Evolutionary conservation across 768 basidiomycete species (phyloP).

Genomic region (Mycena indigotica): DNA sequence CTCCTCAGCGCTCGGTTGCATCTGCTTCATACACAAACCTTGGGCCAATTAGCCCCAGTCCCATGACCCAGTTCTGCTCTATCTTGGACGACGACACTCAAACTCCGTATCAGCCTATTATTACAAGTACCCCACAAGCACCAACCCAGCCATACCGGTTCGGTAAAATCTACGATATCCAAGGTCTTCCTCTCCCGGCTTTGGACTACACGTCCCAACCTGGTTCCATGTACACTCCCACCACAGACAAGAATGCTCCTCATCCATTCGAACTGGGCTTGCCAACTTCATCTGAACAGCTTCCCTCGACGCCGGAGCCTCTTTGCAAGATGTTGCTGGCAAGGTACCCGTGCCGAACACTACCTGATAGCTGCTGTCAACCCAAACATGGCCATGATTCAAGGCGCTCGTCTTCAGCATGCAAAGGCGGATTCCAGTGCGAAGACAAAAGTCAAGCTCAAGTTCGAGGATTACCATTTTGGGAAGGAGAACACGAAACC

Average conservation of each 20-base stretch:
- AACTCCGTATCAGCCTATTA: background rate
- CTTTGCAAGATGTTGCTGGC: background rate
- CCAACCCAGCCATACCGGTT: background rate
- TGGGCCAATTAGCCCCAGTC: too few species aligned
- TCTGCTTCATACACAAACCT: background rate
- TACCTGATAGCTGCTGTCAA: too few species aligned
- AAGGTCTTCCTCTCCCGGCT: background rate
- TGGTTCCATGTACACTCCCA: background rate
- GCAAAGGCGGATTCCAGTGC: too few species aligned
- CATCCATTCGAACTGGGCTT: background rate
- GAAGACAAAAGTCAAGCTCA: too few species aligned
- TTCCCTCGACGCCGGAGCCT: background rate
- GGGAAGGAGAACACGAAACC: background rate
- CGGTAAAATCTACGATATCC: background rate
- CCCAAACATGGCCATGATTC: too few species aligned
- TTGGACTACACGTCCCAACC: background rate
- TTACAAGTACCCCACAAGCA: background rate
- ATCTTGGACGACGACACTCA: background rate
- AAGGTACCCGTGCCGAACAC: too few species aligned
- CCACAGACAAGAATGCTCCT: background rate
- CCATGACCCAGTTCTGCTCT: too few species aligned
- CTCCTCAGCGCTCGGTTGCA: background rate
- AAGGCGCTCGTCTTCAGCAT: too few species aligned
- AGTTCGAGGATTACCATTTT: too few species aligned
- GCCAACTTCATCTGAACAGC: background rate